Conservation (phyloP, 495 filamentous ascomycete genomes). For the Penicillium cataractarum region DNA sequence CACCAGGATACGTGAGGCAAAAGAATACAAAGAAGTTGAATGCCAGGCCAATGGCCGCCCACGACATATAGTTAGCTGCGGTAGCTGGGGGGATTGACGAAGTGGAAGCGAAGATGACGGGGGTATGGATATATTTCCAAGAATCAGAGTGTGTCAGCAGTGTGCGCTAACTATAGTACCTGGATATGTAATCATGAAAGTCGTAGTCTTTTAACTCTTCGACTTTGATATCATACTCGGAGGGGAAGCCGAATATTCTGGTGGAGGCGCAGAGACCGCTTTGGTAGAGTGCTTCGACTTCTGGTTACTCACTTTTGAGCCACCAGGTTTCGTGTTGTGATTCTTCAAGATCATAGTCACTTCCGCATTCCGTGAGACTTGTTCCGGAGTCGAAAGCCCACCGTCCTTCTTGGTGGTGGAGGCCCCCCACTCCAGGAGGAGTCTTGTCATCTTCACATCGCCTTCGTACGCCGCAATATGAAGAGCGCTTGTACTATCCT, state of each 20-base stretch:
- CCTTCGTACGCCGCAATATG: slow-evolving; percentile 9
- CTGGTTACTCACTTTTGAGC: not conserved
- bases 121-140: too few species aligned
- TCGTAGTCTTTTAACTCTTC: not conserved
- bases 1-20: too few species aligned
- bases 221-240: not conserved
- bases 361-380: slow-evolving; percentile 5
- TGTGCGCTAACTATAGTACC: too few species aligned
- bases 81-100: too few species aligned
- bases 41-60: too few species aligned
- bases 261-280: not conserved
- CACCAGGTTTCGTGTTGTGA: not conserved
- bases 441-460: slow-evolving; percentile 8
- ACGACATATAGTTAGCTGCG: too few species aligned
- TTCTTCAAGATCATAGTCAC: slow-evolving; percentile 11
- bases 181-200: too few species aligned
- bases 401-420: slow-evolving; percentile 4
- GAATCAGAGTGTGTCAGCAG: too few species aligned
- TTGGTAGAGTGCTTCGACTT: not conserved
- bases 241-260: not conserved
- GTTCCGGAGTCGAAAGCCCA: slow-evolving; percentile 1
- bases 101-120: too few species aligned
- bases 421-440: slow-evolving; percentile 7
- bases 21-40: too few species aligned
- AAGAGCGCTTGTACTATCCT: slow-evolving; percentile 3